Evolutionary conservation across 2,329 filamentous ascomycete species (phyloP), one percentile per base, ranked within the genome.

Genomic region (Exophiala phaeomuriformis): DNA sequence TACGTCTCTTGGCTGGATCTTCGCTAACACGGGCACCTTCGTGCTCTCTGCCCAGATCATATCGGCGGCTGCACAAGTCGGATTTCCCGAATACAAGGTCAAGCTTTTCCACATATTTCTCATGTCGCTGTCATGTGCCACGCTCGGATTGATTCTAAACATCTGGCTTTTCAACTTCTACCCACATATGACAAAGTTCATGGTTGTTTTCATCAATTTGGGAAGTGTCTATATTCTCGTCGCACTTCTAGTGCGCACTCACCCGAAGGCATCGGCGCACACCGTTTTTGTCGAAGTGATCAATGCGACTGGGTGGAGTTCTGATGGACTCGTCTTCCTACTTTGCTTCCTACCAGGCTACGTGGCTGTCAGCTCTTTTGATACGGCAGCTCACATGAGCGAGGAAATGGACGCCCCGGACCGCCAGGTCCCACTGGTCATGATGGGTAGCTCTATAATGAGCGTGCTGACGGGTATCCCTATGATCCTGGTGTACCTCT

Each of bases 1-100:
- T 53, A 75, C 75, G 1, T 79, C 75, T 70, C 72, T 74, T 19
- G 77, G 76, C 9, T 71, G 72, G 27, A 72, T 80, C 51, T 79
- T 79, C 58, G 77, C 76, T 4, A 74, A 68, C 59, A 75, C 77
- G 2, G 49, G 31, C 43, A 9, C 5, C 12, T 27, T 30, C 1
- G 37, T 55, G 2, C 36, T 41, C 42, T 8, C 28, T 33, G 57
- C 53, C 36, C 8, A 58, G 36, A 3, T 58, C 49, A 35, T 43
- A 6, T 5, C 61, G 31, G 51, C 41, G 9, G n/a, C 49, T 7
- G 49, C 52, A 1, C 33, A 27, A 6, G 55, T 57, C 36, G 48
- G 37, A 29, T 30, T 56, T 19, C 45, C 49, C 3, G 41, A 49
- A 2, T 61, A 55, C 35, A 12, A 27, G 0, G 27, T 30, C 32